Percentiles rank a stretch among this genome's conserved stretches.
These are phyloP conservation scores for Emericellopsis terricola DNA, from an alignment of 495 filamentous ascomycete species.

Conservation along the genomic window DNA sequence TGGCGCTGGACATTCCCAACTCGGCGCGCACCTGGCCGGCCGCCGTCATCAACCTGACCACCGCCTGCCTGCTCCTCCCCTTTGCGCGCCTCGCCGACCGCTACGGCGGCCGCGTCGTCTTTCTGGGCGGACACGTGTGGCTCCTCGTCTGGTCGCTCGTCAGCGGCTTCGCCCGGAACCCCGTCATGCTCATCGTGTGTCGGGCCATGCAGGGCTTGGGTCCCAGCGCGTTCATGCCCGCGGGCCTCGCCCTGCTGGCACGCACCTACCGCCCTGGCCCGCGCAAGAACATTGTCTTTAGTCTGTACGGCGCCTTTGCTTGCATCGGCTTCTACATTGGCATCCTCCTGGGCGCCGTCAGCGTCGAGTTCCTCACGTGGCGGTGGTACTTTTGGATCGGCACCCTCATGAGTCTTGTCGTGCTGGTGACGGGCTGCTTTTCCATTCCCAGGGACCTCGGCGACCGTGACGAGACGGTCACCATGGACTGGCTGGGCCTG, in stretches of 20 bases:
- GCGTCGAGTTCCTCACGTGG: slow-evolving; percentile 39
- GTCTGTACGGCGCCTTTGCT: slow-evolving; percentile 49
- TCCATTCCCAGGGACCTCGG: slow-evolving; percentile 36
- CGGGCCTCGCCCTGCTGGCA: slow-evolving; percentile 50
- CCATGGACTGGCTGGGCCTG: slow-evolving; percentile 57
- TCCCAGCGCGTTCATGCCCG: slow-evolving; percentile 48
- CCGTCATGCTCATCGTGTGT: slow-evolving; percentile 47
- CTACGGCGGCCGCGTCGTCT: slow-evolving; percentile 49
- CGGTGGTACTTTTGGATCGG: slow-evolving; percentile 61
- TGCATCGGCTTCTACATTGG: slow-evolving; percentile 53
- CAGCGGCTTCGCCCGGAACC: slow-evolving; percentile 41
- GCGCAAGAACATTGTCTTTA: slow-evolving; percentile 58
- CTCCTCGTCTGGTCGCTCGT: slow-evolving; percentile 44
- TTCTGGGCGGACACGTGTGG: slow-evolving; percentile 43
- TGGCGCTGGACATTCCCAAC: slow-evolving; percentile 38
- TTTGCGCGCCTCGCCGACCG: slow-evolving; percentile 54
- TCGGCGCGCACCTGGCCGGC: slow-evolving; percentile 49
- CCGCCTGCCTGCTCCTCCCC: slow-evolving; percentile 45
- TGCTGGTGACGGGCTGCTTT: slow-evolving; percentile 23
- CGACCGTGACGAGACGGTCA: slow-evolving; percentile 3
- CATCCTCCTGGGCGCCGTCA: slow-evolving; percentile 51
- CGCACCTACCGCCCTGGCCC: slow-evolving; percentile 59
- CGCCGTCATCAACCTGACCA: slow-evolving; percentile 45
- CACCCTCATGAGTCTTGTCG: slow-evolving; percentile 22
- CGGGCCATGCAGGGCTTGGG: slow-evolving; percentile 57